Conservation (phyloP, 148 eudicot genomes). For the Mesembryanthemum crystallinum region DNA sequence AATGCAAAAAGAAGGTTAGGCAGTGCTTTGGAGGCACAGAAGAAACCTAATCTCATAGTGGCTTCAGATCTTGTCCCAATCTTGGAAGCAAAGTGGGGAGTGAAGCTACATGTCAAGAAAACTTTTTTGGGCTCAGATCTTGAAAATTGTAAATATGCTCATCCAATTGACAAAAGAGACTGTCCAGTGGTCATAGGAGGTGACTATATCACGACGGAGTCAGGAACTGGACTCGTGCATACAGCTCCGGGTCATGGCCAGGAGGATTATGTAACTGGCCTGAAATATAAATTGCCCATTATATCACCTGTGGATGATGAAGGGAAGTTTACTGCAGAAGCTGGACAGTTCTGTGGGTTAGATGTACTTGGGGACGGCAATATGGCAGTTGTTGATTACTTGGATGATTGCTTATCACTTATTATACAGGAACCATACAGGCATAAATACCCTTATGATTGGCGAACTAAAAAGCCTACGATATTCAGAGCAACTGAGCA, state of each 20-base stretch:
- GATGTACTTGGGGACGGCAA: conserved; percentile 91
- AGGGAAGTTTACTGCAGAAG: conserved; percentile 90
- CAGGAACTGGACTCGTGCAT: conserved; percentile 98
- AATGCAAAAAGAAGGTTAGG: conserved; percentile 53
- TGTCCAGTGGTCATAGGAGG: conserved; percentile 94
- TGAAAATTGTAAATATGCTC: conserved; percentile 81
- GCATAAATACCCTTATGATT: conserved; percentile 99
- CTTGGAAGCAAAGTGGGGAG: conserved; percentile 85
- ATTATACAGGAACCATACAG: conserved; percentile 85
- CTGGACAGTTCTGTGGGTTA: conserved; percentile 81
- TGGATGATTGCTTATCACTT: conserved; percentile 68
- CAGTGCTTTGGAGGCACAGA: conserved; percentile 41
- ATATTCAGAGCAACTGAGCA: conserved; percentile 98
- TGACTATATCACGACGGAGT: conserved; percentile 98
- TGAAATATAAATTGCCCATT: conserved; percentile 79
- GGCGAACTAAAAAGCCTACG: conserved; percentile 98
- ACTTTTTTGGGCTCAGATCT: conserved; percentile 69
- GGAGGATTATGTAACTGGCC: conserved; percentile 91
- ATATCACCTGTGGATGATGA: conserved; percentile 94
- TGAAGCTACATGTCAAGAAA: conserved; percentile 66
- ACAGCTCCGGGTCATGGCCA: conserved; percentile 99
- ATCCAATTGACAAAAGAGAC: conserved; percentile 73
- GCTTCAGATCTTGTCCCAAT: conserved; percentile 79
- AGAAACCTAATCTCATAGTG: conserved; percentile 56
- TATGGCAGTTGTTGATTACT: conserved; percentile 66